Percentiles rank a stretch among this genome's conserved stretches.
Conservation (phyloP, 2,329 filamentous ascomycete species). For the Penicillium sclerotigenum region DNA sequence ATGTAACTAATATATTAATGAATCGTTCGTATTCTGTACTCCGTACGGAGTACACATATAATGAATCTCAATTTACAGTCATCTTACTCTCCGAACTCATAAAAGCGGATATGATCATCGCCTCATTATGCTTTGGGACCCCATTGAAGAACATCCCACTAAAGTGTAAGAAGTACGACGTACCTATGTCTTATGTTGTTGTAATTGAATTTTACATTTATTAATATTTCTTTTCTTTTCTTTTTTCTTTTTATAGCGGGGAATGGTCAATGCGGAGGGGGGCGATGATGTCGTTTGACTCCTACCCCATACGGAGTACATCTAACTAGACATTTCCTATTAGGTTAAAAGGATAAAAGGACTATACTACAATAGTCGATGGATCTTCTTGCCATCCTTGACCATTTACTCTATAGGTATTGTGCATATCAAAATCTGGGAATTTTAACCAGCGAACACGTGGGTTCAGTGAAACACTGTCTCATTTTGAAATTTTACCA, state of each 20-base stretch:
- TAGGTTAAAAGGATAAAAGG: no score
- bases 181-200: not conserved
- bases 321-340: no score
- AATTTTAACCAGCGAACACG: not conserved
- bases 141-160: constrained; percentile 12
- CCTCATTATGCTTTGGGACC: not conserved
- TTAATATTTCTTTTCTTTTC: not conserved
- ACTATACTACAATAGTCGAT: no score
- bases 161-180: not conserved
- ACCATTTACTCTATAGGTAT: not conserved
- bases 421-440: not conserved
- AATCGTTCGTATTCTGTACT: not conserved
- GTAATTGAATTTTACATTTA: constrained; percentile 12
- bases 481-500: not conserved
- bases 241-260: constrained; percentile 5
- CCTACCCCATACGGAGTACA: not conserved
- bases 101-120: not conserved
- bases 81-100: not conserved
- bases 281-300: constrained; percentile 37
- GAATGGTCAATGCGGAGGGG: constrained; percentile 12
- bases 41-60: not conserved
- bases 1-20: not conserved
- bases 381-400: not conserved
- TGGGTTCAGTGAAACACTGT: not conserved
- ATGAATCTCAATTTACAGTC: not conserved